These are phyloP conservation scores for Neurospora hispaniola DNA, from an alignment of 495 filamentous ascomycete species.

Conservation along the genomic window DNA sequence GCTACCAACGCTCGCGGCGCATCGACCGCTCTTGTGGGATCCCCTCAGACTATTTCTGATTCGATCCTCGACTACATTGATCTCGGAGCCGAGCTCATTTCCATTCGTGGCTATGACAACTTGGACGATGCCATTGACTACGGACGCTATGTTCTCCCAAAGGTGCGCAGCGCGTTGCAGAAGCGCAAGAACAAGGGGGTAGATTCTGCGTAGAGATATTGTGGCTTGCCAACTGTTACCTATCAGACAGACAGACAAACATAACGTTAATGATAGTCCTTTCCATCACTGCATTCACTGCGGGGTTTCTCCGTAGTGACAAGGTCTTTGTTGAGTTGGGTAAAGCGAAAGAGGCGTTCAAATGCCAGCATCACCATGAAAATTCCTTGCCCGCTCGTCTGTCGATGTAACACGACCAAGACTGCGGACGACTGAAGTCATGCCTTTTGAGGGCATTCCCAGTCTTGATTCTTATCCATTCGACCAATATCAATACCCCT, in stretches of 20 bases:
- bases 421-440: conserved; percentile 29
- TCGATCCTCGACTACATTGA: conserved; percentile 45
- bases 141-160: conserved; percentile 38
- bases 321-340: background rate
- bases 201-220: background rate
- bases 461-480: conserved; percentile 27
- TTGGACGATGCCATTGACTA: conserved; percentile 45
- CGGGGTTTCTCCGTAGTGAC: background rate
- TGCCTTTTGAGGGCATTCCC: conserved; percentile 20
- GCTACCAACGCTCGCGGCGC: conserved; percentile 44
- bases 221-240: background rate
- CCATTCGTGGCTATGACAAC: conserved; percentile 46
- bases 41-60: conserved; percentile 35
- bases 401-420: conserved; percentile 26
- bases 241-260: background rate
- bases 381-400: background rate
- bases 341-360: background rate
- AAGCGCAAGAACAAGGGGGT: conserved; percentile 12
- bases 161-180: conserved; percentile 32
- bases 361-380: background rate
- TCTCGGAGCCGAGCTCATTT: conserved; percentile 41
- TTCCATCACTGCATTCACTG: background rate
- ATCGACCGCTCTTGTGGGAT: conserved; percentile 45
- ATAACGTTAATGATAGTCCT: background rate
- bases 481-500: conserved; percentile 31